Percentiles rank a stretch among this genome's conserved stretches.
These are phyloP conservation scores for Yamadazyma diddensiae DNA, from an alignment of 1,139 yeast species.

Conservation along the genomic window DNA sequence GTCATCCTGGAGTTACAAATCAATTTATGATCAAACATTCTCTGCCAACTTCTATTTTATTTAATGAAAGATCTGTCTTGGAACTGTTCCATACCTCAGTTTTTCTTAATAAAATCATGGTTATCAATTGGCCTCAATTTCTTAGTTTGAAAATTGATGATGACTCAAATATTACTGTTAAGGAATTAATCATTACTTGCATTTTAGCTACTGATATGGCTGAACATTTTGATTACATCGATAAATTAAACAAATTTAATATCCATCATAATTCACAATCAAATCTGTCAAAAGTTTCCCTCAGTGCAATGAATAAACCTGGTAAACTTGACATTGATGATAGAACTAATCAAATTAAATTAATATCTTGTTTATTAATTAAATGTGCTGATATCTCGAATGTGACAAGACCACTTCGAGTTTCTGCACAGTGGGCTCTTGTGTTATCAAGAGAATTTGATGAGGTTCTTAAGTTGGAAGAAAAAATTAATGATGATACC, in stretches of 20 bases:
- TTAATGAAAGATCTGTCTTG: constrained; percentile 66
- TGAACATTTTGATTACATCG: constrained; percentile 73
- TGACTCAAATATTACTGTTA: constrained; percentile 17
- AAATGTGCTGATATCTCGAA: constrained; percentile 95
- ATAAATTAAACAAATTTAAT: constrained; percentile 29
- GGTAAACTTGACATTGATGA: background rate
- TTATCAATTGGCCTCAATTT: constrained; percentile 61
- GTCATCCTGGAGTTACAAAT: constrained; percentile 94
- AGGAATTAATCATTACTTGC: constrained; percentile 38
- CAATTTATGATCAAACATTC: constrained; percentile 58
- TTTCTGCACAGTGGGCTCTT: constrained; percentile 85
- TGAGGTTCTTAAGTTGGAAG: constrained; percentile 60
- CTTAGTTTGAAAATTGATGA: constrained; percentile 23
- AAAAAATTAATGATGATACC: constrained; percentile 23
- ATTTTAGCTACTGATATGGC: constrained; percentile 96
- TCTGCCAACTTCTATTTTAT: constrained; percentile 66
- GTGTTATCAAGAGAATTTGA: constrained; percentile 73
- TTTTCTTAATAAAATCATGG: constrained; percentile 55
- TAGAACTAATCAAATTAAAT: constrained; percentile 31
- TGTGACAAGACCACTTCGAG: constrained; percentile 74
- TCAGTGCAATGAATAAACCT: background rate
- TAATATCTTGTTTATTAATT: constrained; percentile 66
- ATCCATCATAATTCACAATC: constrained; percentile 4
- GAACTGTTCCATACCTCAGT: constrained; percentile 84
- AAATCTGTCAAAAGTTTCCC: constrained; percentile 1